phyloP scores from a whole-genome alignment of 495 filamentous ascomycete genomes.

The Cryomyces antarcticus region DNA sequence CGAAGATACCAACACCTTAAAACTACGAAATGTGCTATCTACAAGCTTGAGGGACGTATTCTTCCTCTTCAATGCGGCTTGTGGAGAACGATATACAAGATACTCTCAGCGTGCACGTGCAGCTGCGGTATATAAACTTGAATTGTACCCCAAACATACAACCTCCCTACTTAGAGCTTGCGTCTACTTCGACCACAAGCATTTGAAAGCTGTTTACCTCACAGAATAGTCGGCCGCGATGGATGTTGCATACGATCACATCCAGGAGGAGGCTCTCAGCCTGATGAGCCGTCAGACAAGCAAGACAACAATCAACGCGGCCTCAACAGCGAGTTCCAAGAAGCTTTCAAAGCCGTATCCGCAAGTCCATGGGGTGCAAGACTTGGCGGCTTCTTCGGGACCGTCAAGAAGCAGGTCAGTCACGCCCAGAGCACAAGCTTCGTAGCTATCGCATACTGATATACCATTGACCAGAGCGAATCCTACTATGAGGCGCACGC shows the following conservation, averaged over 20 bases:
- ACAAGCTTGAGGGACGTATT: too few species aligned
- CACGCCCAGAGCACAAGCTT: background rate
- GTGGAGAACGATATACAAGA: too few species aligned
- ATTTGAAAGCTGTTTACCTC: background rate
- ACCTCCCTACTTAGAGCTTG: too few species aligned
- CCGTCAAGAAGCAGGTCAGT: conserved; percentile 63
- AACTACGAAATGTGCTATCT: too few species aligned
- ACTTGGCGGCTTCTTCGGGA: conserved; percentile 75
- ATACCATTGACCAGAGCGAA: conserved; percentile 37
- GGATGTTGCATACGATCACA: conserved; percentile 96
- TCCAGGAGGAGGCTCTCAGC: conserved; percentile 61
- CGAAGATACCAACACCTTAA: too few species aligned
- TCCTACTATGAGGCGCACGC: conserved; percentile 62
- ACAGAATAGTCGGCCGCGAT: conserved; percentile 24
- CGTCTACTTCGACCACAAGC: too few species aligned
- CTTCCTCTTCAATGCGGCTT: too few species aligned
- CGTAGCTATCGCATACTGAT: background rate
- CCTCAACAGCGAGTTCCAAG: conserved; percentile 76
- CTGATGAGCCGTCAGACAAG: conserved; percentile 30
- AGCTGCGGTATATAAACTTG: too few species aligned
- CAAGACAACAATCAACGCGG: conserved; percentile 28
- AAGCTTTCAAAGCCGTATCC: conserved; percentile 86
- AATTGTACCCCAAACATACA: too few species aligned
- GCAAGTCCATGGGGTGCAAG: conserved; percentile 74
- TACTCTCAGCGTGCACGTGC: too few species aligned